Evolutionary conservation across 1,139 yeast species (phyloP).

Genomic region (Ashbya aceris): DNA sequence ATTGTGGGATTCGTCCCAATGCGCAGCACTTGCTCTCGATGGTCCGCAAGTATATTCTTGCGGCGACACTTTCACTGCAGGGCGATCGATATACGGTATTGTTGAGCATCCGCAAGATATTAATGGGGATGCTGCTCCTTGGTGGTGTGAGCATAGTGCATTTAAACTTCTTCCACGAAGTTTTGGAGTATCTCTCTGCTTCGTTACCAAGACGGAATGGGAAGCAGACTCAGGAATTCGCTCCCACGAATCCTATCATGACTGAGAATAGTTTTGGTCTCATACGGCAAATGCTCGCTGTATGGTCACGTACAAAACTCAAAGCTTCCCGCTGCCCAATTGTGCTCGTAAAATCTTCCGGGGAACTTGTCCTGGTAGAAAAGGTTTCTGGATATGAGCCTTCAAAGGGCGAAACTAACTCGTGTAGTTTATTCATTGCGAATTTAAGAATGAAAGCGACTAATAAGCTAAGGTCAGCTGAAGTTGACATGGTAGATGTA

Average conservation of each 20-base stretch:
- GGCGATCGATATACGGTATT: constrained; percentile 15
- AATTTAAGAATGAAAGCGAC: constrained; percentile 10
- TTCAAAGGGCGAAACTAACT: constrained; percentile 7
- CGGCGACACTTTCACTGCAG: constrained; percentile 11
- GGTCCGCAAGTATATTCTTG: constrained; percentile 17
- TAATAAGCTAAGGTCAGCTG: constrained; percentile 2
- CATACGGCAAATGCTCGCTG: constrained; percentile 6
- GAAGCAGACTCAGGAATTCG: no score
- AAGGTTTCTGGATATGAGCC: constrained; percentile 10
- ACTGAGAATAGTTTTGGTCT: neutral
- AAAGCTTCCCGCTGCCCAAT: constrained; percentile 9
- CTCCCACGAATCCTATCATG: neutral
- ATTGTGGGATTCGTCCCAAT: constrained; percentile 10
- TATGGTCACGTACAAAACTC: constrained; percentile 8
- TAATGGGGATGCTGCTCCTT: constrained; percentile 15
- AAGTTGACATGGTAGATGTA: neutral
- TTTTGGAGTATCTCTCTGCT: neutral
- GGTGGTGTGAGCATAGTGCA: constrained; percentile 13
- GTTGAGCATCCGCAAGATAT: constrained; percentile 10
- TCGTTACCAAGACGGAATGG: no score
- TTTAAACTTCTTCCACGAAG: constrained; percentile 4
- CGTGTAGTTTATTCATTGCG: constrained; percentile 5
- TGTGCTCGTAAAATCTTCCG: constrained; percentile 10
- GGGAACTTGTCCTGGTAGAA: constrained; percentile 12
- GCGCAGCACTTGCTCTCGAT: constrained; percentile 10